Percentiles rank a stretch among this genome's conserved stretches.
phyloP scores from a whole-genome alignment of 2,329 filamentous ascomycete genomes.

The Diaporthe destruens region DNA sequence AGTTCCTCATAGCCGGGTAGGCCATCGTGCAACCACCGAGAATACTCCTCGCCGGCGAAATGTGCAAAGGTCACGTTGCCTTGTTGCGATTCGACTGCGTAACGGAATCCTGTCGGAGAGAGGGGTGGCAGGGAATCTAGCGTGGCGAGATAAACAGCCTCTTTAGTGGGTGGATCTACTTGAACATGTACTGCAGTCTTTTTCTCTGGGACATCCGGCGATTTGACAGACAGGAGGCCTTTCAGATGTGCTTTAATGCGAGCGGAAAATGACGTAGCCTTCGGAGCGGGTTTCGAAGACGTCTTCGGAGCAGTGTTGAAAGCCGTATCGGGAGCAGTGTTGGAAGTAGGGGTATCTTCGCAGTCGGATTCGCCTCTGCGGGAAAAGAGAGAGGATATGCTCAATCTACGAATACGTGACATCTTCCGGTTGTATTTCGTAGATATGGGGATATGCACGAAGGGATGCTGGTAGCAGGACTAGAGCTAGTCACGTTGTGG shows the following conservation, averaged over 20 bases:
- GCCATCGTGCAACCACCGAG: neutral
- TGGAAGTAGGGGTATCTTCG: too few relatives aligned
- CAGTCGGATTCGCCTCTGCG: neutral
- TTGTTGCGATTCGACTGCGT: neutral
- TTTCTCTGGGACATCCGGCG: neutral
- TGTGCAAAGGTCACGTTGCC: neutral
- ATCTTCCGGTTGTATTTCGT: neutral
- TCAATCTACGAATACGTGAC: neutral
- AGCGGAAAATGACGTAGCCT: neutral
- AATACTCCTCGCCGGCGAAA: neutral
- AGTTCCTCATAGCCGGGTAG: neutral
- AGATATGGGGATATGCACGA: neutral
- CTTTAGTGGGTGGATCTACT: neutral
- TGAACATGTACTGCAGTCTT: neutral
- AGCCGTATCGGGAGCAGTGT: neutral
- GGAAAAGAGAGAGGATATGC: neutral
- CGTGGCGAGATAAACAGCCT: neutral
- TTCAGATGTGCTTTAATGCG: neutral
- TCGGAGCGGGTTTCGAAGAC: neutral
- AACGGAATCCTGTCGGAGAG: neutral
- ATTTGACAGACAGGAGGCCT: neutral
- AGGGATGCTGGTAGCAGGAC: neutral
- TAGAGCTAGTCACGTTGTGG: neutral
- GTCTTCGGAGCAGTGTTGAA: too few relatives aligned
- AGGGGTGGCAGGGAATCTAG: neutral